Conservation (phyloP, 371 early-diverging fungal genomes). For the Actinomucor elegans region DNA sequence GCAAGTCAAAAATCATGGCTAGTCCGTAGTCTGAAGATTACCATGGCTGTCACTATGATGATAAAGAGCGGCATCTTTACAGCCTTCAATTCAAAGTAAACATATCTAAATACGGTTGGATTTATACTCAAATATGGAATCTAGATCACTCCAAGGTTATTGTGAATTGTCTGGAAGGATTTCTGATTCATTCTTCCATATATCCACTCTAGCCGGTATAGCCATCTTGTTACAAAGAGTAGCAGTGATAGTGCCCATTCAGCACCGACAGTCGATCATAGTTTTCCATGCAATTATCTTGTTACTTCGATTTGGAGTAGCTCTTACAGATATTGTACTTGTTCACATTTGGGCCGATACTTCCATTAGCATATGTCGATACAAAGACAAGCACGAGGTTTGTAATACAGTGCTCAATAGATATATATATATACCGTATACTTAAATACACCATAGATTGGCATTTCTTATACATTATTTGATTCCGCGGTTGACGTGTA, state of each 20-base stretch:
- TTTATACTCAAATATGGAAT: too few relatives aligned
- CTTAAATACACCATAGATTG: background rate
- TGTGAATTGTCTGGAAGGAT: slow-evolving; percentile 1
- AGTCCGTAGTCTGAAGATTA: slow-evolving; percentile 6
- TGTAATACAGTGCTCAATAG: background rate
- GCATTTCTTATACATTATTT: background rate
- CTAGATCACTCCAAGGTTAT: background rate
- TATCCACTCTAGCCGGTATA: background rate
- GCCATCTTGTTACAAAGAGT: slow-evolving; percentile 3
- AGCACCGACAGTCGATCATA: background rate
- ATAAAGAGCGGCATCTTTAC: slow-evolving; percentile 4
- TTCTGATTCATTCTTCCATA: slow-evolving; percentile 8
- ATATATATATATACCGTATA: too few relatives aligned
- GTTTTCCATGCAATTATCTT: background rate
- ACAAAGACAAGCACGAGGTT: slow-evolving; percentile 5
- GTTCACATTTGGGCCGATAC: background rate
- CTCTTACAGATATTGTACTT: background rate
- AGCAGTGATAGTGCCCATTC: background rate
- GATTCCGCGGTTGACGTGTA: slow-evolving; percentile 3
- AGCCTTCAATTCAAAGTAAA: slow-evolving; percentile 5
- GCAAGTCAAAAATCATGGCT: background rate
- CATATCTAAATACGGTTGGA: background rate
- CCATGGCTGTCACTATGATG: slow-evolving; percentile 5
- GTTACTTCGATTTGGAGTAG: background rate
- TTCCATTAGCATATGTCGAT: background rate